Base-by-base conservation (phyloP, 805 yeast genomes). In the Candida railenensis region DNA sequence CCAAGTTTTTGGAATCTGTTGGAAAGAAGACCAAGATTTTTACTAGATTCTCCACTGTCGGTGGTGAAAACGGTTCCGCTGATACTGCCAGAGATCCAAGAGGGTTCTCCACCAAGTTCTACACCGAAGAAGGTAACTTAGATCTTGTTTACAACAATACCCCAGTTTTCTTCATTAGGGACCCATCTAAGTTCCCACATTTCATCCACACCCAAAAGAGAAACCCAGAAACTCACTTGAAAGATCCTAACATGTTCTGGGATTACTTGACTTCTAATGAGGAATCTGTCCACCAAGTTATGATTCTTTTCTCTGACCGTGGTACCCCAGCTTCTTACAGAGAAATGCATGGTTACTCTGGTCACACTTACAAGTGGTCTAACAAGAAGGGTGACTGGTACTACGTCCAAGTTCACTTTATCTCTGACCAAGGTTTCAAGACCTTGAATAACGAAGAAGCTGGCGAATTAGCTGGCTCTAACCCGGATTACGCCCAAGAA, bases 121-220 rank as follows among this genome's bases (percentile, higher is more conserved):
- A 86, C 69, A 87, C 95, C 34, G 87, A 87, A 61, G 88, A 87
- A 69, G 94, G 95, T 58, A 84, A 85, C 71, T 76, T 84, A 67
- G 96, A 87, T 69, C 81, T 85, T 72, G 96, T 87, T 21, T 85
- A 83, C 72, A 88, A 87, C 76, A 87, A 88, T 70, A 87, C 94
- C 22, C 96, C 96, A 11, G 78, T 88, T 47, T 88, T 88, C 69
- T 88, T 88, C 71, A 69, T 88, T 53, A 82, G 96, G 71, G 95
- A 89, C 65, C 90, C 92, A 44, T 74, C 83, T 48, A 87, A 89
- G 73, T 89, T 88, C 74, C 94, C 95, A 41, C 88, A 83, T 60
- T 87, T 88, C 61, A 88, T 88, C 61, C 96, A 89, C 69, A 85
- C 96, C 18, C 96, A 89, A 67, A 87, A 88, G 81, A 79, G 95